Percentiles rank a stretch among this genome's conserved stretches.
phyloP scores from a whole-genome alignment of 2,329 filamentous ascomycete species.

The Colletotrichum horii region DNA sequence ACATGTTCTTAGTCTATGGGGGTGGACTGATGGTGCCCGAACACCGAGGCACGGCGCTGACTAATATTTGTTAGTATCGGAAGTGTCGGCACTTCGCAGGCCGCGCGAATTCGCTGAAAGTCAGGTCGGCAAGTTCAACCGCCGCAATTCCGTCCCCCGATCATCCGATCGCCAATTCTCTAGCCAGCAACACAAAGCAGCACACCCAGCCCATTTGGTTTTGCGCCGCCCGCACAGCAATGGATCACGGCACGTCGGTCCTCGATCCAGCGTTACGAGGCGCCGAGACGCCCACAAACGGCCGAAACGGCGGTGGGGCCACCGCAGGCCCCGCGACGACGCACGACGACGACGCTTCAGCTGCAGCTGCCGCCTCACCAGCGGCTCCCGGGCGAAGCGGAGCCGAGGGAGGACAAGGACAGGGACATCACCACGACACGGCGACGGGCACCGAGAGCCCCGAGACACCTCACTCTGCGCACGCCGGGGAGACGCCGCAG shows the following conservation, averaged over 20 bases:
- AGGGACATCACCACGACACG: not conserved
- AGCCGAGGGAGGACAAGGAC: not conserved
- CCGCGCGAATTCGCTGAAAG: not conserved
- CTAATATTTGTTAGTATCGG: slow-evolving; percentile 15
- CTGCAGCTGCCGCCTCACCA: not conserved
- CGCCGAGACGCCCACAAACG: not conserved
- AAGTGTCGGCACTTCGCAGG: slow-evolving; percentile 4
- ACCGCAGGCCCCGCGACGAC: not conserved
- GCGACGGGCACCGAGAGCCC: not conserved
- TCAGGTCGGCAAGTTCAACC: slow-evolving; percentile 17
- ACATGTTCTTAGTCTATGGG: too few relatives aligned
- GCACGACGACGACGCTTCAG: not conserved
- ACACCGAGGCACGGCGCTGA: not conserved
- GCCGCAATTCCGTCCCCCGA: slow-evolving; percentile 17
- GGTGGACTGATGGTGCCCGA: not conserved
- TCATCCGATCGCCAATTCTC: slow-evolving; percentile 9
- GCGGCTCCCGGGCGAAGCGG: not conserved
- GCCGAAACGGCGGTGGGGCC: not conserved
- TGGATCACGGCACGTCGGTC: slow-evolving; percentile 12
- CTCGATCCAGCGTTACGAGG: slow-evolving; percentile 20
- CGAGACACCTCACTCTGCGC: slow-evolving; percentile 5
- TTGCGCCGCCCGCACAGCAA: not conserved
- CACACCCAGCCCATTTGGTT: not conserved
- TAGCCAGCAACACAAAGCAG: not conserved
- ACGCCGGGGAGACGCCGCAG: slow-evolving; percentile 14